phyloP scores from a whole-genome alignment of 192 early-diverging fungal genomes.

The Coemansia sp. region DNA sequence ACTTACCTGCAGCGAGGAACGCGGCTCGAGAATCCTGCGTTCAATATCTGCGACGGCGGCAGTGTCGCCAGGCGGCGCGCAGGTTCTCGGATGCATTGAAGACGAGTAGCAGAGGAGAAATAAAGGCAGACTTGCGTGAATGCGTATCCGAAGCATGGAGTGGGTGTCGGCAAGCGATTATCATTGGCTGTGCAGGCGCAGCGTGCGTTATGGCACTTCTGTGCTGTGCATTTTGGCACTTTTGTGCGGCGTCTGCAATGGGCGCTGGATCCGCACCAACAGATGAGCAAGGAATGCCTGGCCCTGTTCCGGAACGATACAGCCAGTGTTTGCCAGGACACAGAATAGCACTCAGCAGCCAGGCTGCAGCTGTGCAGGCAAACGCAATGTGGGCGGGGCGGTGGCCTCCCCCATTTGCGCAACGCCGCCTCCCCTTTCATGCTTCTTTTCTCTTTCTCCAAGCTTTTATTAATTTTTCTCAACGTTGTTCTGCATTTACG shows the following conservation, averaged over 20 bases:
- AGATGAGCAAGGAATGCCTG: not conserved
- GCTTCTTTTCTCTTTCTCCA: constrained; percentile 21
- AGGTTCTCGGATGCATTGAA: constrained; percentile 4
- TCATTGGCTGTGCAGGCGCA: not conserved
- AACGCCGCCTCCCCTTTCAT: constrained; percentile 10
- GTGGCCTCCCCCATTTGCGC: constrained; percentile 7
- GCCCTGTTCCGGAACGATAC: not conserved
- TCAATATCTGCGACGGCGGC: constrained; percentile 46
- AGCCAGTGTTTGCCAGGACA: not conserved
- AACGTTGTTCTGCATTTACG: constrained; percentile 5
- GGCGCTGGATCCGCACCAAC: not conserved
- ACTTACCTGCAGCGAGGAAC: constrained; percentile 36
- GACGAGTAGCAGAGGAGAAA: not conserved
- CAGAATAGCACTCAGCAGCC: constrained; percentile 3
- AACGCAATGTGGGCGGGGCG: constrained; percentile 1
- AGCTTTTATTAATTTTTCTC: constrained; percentile 15
- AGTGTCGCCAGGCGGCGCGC: constrained; percentile 10
- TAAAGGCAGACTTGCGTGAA: not conserved
- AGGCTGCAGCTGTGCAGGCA: constrained; percentile 7
- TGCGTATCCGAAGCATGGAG: not conserved
- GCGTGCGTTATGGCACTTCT: constrained; percentile 1
- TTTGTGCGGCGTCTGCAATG: not conserved
- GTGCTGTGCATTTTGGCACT: not conserved
- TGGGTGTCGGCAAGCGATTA: not conserved
- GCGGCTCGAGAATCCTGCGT: constrained; percentile 27